Evolutionary conservation across 2,329 filamentous ascomycete genomes (phyloP), one percentile per base, ranked within the genome.

Genomic region (Stemphylium lycopersici): DNA sequence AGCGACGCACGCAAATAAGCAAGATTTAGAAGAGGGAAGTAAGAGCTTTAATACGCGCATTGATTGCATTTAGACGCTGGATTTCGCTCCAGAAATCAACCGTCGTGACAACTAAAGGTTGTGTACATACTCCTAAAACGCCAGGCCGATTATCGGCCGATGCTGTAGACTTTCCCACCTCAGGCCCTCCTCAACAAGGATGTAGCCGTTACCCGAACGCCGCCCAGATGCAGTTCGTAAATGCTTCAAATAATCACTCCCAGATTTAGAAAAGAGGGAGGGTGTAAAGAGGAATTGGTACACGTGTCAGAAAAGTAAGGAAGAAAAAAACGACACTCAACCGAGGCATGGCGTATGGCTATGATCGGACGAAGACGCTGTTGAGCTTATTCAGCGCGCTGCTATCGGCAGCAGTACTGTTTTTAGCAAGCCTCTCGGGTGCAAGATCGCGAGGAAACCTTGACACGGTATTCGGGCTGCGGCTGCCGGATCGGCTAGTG

Each of bases 401-500:
- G 52, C 65, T 67, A 42, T 72, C 70, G 4, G 68, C 66, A 8
- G 66, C 61, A 7, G 64, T 67, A 54, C 68, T 73, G 59, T 70
- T 72, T 57, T 66, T 70, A 3, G 67, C 67, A 24, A 74, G 52
- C 34, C 66, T 55, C 42, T 71, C 70, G 2, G 68, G 69, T 16
- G 70, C 66, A 16, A 73, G 65, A 49, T 74, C 72, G 26, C 66
- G 67, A 18, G 66, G 64, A 13, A 70, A 65, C 33, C 68, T 56
- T 33, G 66, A 58, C 12, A 66, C 61, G n/a, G 63, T 68, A 36
- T 69, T 73, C 55, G 70, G 61, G 72, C 78, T 80, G 39, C 73
- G 72, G 56, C 77, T 80, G 16, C 77, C 76, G 5, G 74, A 72
- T 31, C 78, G 74, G 53, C 71, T 76, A 44, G 62, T 70, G 56